Percentiles rank a stretch among this genome's conserved stretches.
Evolutionary conservation across 495 filamentous ascomycete species (phyloP).

Genomic region (Daldinia vernicosa): DNA sequence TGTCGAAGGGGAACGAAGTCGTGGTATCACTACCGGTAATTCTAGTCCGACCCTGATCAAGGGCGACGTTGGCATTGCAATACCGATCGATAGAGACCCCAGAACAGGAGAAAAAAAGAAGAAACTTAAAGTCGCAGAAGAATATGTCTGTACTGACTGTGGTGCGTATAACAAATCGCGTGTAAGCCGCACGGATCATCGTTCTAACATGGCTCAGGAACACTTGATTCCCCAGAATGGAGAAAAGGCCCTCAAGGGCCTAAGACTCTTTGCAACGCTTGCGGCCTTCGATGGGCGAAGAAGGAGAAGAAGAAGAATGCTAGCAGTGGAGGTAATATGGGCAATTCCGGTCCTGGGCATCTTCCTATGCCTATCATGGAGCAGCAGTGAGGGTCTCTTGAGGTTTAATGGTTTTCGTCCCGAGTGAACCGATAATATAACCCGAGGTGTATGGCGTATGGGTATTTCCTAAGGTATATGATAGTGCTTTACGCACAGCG

Average conservation of each 20-base stretch:
- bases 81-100: constrained; percentile 75
- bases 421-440: constrained; percentile 29
- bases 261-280: constrained; percentile 97
- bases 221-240: constrained; percentile 95
- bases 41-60: constrained; percentile 80
- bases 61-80: constrained; percentile 86
- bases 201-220: constrained; percentile 55
- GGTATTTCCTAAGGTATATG: constrained; percentile 30
- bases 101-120: constrained; percentile 81
- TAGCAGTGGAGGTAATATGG: constrained; percentile 22
- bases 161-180: constrained; percentile 58
- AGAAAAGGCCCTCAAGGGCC: constrained; percentile 92
- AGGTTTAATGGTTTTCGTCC: constrained; percentile 11
- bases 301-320: constrained; percentile 72
- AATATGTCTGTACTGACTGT: constrained; percentile 97
- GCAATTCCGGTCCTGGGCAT: constrained; percentile 17
- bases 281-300: constrained; percentile 87
- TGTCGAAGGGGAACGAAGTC: constrained; percentile 85
- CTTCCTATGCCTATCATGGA: constrained; percentile 24
- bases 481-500: constrained; percentile 23
- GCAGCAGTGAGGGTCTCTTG: constrained; percentile 18
- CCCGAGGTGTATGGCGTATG: constrained; percentile 30
- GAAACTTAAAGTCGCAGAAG: constrained; percentile 87
- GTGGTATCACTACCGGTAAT: constrained; percentile 88
- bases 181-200: not conserved